Percentiles rank a stretch among this genome's conserved stretches.
Evolutionary conservation across 805 yeast genomes (phyloP).

Genomic region (Nematodospora valgi): DNA sequence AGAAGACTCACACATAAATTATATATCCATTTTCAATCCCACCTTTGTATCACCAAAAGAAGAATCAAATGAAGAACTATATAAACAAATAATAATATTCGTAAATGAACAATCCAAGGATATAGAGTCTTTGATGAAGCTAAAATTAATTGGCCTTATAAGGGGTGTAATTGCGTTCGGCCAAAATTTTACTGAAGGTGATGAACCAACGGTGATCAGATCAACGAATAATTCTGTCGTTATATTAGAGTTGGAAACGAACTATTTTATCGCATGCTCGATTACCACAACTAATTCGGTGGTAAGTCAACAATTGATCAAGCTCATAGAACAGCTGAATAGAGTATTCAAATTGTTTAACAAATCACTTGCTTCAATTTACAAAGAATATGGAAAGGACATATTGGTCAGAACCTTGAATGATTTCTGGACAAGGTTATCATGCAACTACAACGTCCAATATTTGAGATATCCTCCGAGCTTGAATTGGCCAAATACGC

Average conservation of each 20-base stretch:
- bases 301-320: constrained; percentile 23
- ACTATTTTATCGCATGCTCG: constrained; percentile 26
- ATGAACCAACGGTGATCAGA: constrained; percentile 20
- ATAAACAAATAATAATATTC: constrained; percentile 32
- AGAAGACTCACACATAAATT: constrained; percentile 14
- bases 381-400: constrained; percentile 14
- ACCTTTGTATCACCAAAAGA: constrained; percentile 17
- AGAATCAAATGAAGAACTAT: constrained; percentile 28
- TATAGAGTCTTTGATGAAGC: constrained; percentile 17
- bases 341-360: constrained; percentile 25
- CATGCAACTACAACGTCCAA: constrained; percentile 21
- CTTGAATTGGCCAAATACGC: constrained; percentile 33
- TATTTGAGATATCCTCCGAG: constrained; percentile 17
- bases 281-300: constrained; percentile 17
- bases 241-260: constrained; percentile 21
- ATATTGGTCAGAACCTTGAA: constrained; percentile 15
- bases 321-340: constrained; percentile 20
- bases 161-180: constrained; percentile 34
- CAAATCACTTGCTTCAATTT: constrained; percentile 18
- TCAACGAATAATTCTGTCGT: constrained; percentile 24
- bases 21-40: constrained; percentile 32
- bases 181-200: constrained; percentile 17
- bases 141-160: constrained; percentile 32
- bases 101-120: constrained; percentile 12
- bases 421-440: constrained; percentile 29